Evolutionary conservation across 2,329 filamentous ascomycete genomes (phyloP), one percentile per base, ranked within the genome.

Genomic region (Sarocladium kiliense): DNA sequence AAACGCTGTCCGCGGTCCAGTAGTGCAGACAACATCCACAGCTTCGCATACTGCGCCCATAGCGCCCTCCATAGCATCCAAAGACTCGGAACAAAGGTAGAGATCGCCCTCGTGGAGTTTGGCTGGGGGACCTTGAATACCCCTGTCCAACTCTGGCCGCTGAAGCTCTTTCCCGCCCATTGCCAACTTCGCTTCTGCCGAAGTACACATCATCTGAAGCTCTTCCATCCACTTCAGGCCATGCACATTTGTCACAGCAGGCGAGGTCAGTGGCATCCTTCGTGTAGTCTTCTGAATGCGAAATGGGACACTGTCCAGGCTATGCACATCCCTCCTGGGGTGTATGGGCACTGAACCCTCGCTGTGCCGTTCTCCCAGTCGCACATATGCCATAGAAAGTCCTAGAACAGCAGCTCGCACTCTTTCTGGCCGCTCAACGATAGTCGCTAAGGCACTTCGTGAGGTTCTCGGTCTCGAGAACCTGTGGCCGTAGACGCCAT

Each of bases 191-290:
- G 82, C 77, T 65, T 90, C 89, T 3, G 93, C 91, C 44, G 82
- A 77, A 30, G 90, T 80, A 67, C 94, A 97, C 87, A 97, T 90
- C 7, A 80, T 75, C 69, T 86, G 88, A 50, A 99, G 74, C 66
- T 97, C 93, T 54, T 89, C 84, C 92, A 97, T 97, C 93, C 93
- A 97, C 60, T 88, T 88, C 2, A 77, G 79, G 1, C 93, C 93
- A 71, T 99, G 94, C 0, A 99, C 91, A 66, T 93, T 91, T 6
- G 90, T 93, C 6, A 97, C 92, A 1, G 86, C 86, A 2, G 84
- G 79, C 2, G 91, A 90, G 18, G 80, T 81, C 30, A 99, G 77
- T 5, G 88, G 74, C 54, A 97, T 70, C 6, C 77, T 79, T 10
- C 94, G 81, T 7, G 79, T 78, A 0, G 92, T 94, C 71, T 92